These are phyloP conservation scores for Dryas alaskensis DNA, from an alignment of 306 rosid species.

Conservation along the genomic window DNA sequence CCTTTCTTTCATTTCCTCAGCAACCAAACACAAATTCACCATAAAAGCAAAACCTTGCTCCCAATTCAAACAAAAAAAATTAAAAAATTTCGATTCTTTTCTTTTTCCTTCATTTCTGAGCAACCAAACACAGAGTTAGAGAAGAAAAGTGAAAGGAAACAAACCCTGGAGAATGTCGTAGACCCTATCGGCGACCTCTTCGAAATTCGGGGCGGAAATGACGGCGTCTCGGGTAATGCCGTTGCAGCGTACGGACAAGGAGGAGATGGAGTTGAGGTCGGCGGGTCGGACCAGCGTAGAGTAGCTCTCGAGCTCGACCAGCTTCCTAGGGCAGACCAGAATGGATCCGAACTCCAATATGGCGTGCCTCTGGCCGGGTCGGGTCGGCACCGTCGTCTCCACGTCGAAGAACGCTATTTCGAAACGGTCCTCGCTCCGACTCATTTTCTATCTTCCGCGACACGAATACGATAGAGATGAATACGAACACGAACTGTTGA, in stretches of 20 bases:
- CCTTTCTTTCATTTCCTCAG: background rate
- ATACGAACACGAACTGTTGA: background rate
- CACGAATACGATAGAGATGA: background rate
- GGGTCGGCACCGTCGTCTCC: slow-evolving; percentile 82
- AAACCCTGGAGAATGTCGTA: slow-evolving; percentile 86
- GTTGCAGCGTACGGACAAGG: slow-evolving; percentile 72
- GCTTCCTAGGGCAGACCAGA: slow-evolving; percentile 80
- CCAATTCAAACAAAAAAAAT: background rate
- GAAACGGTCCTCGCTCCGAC: slow-evolving; percentile 51
- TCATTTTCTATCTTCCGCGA: slow-evolving; percentile 13
- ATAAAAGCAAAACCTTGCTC: background rate
- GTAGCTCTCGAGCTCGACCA: slow-evolving; percentile 67
- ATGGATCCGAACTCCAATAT: slow-evolving; percentile 87
- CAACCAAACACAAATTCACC: slow-evolving; percentile 4
- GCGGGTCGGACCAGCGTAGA: slow-evolving; percentile 67
- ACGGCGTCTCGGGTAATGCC: slow-evolving; percentile 71
- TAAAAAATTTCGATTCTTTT: background rate
- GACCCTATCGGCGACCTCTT: slow-evolving; percentile 55
- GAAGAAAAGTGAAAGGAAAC: background rate
- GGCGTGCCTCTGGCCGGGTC: slow-evolving; percentile 49
- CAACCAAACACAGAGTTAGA: background rate
- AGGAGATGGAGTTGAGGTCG: slow-evolving; percentile 57
- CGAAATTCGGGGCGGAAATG: slow-evolving; percentile 59
- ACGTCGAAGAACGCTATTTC: slow-evolving; percentile 91
- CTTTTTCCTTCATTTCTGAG: background rate